These are phyloP conservation scores for Hanseniaspora jakobsenii DNA, from an alignment of 805 yeast species.

Conservation along the genomic window DNA sequence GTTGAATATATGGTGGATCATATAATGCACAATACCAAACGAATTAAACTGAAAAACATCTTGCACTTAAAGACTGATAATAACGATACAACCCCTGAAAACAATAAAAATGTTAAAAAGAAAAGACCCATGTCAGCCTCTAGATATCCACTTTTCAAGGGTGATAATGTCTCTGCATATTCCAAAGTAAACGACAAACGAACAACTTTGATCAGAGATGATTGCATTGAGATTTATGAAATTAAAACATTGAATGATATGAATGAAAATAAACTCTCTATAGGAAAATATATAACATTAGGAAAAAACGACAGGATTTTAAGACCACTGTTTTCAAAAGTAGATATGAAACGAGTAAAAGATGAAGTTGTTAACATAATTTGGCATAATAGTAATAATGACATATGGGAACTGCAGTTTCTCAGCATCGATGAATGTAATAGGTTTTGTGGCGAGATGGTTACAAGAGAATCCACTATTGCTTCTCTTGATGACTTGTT, in stretches of 20 bases:
- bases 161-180: neutral
- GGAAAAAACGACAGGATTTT: slow-evolving; percentile 34
- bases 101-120: neutral
- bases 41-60: slow-evolving; percentile 8
- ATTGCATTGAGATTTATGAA: slow-evolving; percentile 26
- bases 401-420: slow-evolving; percentile 40
- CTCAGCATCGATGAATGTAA: neutral
- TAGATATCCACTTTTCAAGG: slow-evolving; percentile 24
- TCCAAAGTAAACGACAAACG: neutral
- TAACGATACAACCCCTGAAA: neutral
- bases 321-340: slow-evolving; percentile 59
- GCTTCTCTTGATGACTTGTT: neutral
- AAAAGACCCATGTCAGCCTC: slow-evolving; percentile 21
- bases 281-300: slow-evolving; percentile 22
- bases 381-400: slow-evolving; percentile 3
- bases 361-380: slow-evolving; percentile 25
- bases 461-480: neutral
- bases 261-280: slow-evolving; percentile 15
- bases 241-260: slow-evolving; percentile 21
- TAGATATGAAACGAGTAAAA: slow-evolving; percentile 43
- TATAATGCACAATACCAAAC: neutral
- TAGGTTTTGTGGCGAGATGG: slow-evolving; percentile 1
- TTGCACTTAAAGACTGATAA: slow-evolving; percentile 10
- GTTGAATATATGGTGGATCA: neutral
- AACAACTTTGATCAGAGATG: slow-evolving; percentile 16